A percentile compares a stretch with the other conserved stretches of the same genome.
Evolutionary conservation across 176 grass and related monocot species (phyloP).

Genomic region (Avena eriantha): DNA sequence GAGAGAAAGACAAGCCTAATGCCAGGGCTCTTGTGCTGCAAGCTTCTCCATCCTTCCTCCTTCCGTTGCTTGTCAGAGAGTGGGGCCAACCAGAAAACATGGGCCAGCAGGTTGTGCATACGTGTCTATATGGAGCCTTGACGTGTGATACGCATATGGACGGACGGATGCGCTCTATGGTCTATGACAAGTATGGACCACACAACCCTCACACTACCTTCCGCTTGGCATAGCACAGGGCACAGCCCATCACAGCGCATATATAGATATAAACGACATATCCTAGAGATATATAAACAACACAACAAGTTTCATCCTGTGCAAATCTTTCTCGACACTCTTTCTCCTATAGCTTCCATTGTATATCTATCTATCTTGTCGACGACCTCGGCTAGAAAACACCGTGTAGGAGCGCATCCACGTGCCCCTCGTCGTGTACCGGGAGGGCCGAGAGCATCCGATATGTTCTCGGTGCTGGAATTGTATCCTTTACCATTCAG

Average conservation of each 20-base stretch:
- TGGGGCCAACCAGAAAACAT: not conserved
- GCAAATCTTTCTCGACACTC: not conserved
- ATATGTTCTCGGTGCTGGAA: not conserved
- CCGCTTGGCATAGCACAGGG: not conserved
- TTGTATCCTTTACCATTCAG: not conserved
- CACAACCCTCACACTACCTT: not conserved
- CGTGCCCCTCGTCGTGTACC: not conserved
- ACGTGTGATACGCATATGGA: not conserved
- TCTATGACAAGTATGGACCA: conserved; percentile 20
- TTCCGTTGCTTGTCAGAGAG: not conserved
- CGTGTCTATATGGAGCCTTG: not conserved
- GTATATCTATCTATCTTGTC: not conserved
- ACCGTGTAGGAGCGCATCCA: not conserved
- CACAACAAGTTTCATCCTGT: not conserved
- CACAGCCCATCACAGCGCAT: not conserved
- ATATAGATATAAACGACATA: not conserved
- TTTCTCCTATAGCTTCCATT: conserved; percentile 1
- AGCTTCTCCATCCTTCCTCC: conserved; percentile 23
- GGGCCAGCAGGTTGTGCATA: not conserved
- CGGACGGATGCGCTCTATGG: not conserved
- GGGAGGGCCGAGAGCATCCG: not conserved
- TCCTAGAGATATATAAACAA: not conserved
- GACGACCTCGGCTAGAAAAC: not conserved
- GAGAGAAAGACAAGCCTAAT: conserved; percentile 27
- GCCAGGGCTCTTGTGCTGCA: not conserved